Evolutionary conservation across 176 grass and related monocot species (phyloP), one percentile per base, ranked within the genome.

Genomic region (Zoysia pacifica): DNA sequence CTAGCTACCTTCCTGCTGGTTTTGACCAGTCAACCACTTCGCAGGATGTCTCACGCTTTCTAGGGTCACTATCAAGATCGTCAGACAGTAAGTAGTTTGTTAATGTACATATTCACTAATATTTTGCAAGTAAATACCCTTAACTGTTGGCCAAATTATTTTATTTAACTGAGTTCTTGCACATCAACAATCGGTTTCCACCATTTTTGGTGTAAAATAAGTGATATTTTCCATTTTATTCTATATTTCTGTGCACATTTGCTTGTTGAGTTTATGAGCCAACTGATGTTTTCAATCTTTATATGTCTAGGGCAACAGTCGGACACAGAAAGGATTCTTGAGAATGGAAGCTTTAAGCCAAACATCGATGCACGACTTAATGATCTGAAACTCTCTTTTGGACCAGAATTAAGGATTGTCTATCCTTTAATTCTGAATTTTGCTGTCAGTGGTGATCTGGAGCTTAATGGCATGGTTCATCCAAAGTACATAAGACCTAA

Each of bases 381-480:
- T 80, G 86, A 94, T 81, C 82, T 98, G 81, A 98, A 94, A 75
- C 78, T 98, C 64, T 94, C 81, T 9, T 71, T 98, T 82, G 96
- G 96, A 85, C 96, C 96, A 83, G 92, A 98, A 76, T 77, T 98
- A 75, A 93, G 96, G 76, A 91, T 98, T 70, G 88, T 94, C 70
- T 98, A 98, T 84, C 92, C 96, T 81, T 74, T 98, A 91, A 94
- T 98, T 89, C 84, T 98, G 55, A 98, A 98, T 65, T 98, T 98
- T 61, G 96, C 90, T 45, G 96, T 94, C 48, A 94, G 90, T 59
- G 92, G 96, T 73, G 92, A 98, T 50, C 84, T 98, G 68, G 96
- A 94, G 75, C 86, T 98, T 74, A 89, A 87, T 89, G 96, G 96
- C 79, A 87, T 89, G 92, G 84, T 89, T 83, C 90, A 94, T 86